Evolutionary conservation across 2,329 filamentous ascomycete genomes (phyloP).

Genomic region (Phoma sp.): DNA sequence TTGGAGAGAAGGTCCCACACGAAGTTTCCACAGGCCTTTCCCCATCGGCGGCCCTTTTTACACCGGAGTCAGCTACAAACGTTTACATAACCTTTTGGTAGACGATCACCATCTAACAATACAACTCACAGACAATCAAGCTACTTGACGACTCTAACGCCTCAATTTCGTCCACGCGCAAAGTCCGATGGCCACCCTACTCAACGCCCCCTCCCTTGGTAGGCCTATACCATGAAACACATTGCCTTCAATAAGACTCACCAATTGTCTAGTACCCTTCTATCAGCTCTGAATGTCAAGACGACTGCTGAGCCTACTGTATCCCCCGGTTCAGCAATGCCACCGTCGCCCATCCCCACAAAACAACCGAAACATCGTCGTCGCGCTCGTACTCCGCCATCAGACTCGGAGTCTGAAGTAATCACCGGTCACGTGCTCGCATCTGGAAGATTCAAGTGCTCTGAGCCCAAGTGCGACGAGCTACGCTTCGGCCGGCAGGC

Average conservation of each 20-base stretch:
- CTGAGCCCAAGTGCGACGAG: constrained; percentile 22
- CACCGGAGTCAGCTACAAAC: not conserved
- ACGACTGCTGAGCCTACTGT: not conserved
- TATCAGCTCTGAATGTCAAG: not conserved
- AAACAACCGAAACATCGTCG: not conserved
- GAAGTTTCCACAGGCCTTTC: not conserved
- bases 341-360: not conserved
- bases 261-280: not conserved
- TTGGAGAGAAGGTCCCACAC: not conserved
- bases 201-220: not conserved
- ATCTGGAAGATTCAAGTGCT: constrained; percentile 35
- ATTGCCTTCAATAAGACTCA: not conserved
- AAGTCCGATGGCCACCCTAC: not conserved
- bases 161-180: not conserved
- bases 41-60: not conserved
- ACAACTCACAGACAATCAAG: not conserved
- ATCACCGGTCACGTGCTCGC: constrained; percentile 35
- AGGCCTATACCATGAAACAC: not conserved
- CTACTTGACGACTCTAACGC: not conserved
- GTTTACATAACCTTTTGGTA: not conserved
- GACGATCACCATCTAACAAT: not conserved
- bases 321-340: not conserved
- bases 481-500: constrained; percentile 38
- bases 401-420: constrained; percentile 1
- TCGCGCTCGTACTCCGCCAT: not conserved